These are phyloP conservation scores for Citropsis articulata DNA, from an alignment of 345 rosid species.

Conservation along the genomic window DNA sequence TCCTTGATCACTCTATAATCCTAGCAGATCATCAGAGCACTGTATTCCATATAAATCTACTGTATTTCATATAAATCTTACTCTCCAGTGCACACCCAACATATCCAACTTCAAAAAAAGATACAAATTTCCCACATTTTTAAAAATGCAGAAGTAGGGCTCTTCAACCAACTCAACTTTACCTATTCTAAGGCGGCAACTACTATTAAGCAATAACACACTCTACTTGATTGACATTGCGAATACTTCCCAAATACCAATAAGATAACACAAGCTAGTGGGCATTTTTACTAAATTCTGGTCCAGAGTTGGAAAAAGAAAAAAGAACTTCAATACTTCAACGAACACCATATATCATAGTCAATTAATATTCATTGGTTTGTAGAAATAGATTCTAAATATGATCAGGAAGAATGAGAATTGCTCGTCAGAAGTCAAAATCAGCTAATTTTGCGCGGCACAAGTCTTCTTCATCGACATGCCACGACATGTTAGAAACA, in stretches of 20 bases:
- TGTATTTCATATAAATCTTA: not conserved
- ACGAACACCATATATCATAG: not conserved
- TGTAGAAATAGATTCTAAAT: not conserved
- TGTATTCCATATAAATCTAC: not conserved
- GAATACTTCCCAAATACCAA: not conserved
- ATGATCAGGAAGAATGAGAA: not conserved
- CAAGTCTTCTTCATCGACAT: not conserved
- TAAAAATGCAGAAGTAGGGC: not conserved
- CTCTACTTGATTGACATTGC: not conserved
- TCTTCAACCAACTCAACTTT: not conserved
- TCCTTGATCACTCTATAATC: not conserved
- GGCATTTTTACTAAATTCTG: not conserved
- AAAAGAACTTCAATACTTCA: not conserved
- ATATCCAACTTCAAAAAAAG: not conserved
- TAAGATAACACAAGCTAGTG: not conserved
- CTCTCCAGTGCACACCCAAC: not conserved
- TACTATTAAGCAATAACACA: not conserved
- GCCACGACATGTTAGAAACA: not conserved
- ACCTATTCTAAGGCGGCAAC: not conserved
- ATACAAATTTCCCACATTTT: not conserved
- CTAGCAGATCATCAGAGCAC: not conserved
- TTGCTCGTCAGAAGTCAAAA: not conserved
- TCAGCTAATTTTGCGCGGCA: not conserved
- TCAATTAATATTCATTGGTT: not conserved
- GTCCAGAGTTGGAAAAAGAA: not conserved